These are phyloP conservation scores for Cytospora paraplurivora DNA, from an alignment of 2,329 filamentous ascomycete species.

Conservation along the genomic window DNA sequence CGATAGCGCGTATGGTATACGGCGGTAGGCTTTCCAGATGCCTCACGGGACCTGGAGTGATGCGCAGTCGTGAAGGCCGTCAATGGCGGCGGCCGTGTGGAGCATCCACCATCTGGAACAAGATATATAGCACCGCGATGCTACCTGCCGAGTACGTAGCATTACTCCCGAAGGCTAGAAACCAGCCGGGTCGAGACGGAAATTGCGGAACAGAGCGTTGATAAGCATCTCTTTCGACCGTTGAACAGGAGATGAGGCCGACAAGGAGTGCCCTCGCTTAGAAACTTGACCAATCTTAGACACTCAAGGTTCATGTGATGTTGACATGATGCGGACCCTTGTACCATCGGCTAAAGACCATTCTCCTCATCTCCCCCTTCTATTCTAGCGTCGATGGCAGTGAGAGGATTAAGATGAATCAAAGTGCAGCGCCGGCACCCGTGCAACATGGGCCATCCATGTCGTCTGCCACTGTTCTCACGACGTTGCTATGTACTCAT, in stretches of 20 bases:
- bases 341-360: not conserved
- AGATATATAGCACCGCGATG: not conserved
- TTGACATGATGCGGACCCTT: not conserved
- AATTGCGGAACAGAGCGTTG: not conserved
- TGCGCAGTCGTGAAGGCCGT: not conserved
- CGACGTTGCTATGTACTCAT: not conserved
- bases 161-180: not conserved
- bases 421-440: not conserved
- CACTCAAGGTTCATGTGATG: conserved; percentile 9
- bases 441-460: not conserved
- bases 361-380: not conserved
- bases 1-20: not conserved
- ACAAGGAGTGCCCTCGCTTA: not conserved
- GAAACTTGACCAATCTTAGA: not conserved
- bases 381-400: not conserved
- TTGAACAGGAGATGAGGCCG: not conserved
- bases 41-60: not conserved
- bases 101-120: not conserved
- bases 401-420: not conserved
- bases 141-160: too few species aligned
- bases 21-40: too few species aligned
- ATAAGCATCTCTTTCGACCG: not conserved
- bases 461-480: not conserved
- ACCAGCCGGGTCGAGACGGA: not conserved
- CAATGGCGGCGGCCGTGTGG: conserved; percentile 12